Base-by-base conservation (phyloP, 1,139 yeast species). In the Sugiyamaella castrensis region DNA sequence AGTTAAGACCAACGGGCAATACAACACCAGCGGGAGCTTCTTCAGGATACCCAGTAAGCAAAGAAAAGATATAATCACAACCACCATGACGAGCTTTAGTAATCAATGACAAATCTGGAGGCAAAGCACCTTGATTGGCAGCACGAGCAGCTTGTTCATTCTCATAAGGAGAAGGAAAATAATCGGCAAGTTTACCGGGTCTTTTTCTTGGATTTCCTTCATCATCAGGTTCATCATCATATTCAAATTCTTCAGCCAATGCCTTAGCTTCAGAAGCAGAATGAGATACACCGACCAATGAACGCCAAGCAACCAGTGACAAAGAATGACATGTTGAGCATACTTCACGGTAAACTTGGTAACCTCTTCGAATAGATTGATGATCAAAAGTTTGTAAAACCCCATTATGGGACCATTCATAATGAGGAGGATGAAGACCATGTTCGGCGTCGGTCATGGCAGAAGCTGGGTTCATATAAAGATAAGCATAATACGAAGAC, bases 31-130 rank as follows among this genome's bases (percentile, higher is more conserved):
- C 98, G 59, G 99, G 99, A 52, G 96, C 86, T 56, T 92, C 98
- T 49, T 92, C 98, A 64, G 98, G 98, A 78, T 92, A 92, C 68
- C 99, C 98, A 57, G 98, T 92, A 73, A 92, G 84, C 69, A 94
- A 76, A 36, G 97, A 74, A 72, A 92, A 92, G 71, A 92, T 86
- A 75, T 94, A 92, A 72, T 94, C 98, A 69, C 87, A 80, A 62
- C 89, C 98, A 69, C 98, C 98, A 75, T 92, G 98, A 81, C 99
- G 87, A 62, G 98, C 98, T 82, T 92, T 92, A 72, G 92, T 95
- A 68, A 92, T 88, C 72, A 92, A 80, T 37, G 97, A 89, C 70
- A 92, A 82, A 76, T 92, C 99, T 57, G 99, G 99, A 57, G 99
- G 99, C 61, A 86, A 79, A 56, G 98, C 97, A 73, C 99, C 98